Conservation (phyloP, 345 rosid genomes). For the Atalantia buxifolia region DNA sequence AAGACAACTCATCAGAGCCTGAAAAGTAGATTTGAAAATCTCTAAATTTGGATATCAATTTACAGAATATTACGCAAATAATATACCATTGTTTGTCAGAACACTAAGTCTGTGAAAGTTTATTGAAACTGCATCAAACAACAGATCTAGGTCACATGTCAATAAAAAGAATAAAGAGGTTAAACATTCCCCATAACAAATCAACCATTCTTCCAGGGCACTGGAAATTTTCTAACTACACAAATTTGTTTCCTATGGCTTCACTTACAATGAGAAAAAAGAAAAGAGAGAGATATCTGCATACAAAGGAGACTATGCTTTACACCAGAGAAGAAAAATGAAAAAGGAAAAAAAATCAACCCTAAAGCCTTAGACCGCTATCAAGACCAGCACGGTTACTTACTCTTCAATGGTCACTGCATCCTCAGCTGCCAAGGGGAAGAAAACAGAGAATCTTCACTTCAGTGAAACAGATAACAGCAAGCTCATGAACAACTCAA, state of each 20-base stretch:
- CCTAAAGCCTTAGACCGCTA: slow-evolving; percentile 21
- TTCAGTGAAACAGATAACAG: background rate
- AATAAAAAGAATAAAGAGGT: slow-evolving; percentile 8
- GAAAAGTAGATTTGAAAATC: background rate
- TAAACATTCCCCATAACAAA: background rate
- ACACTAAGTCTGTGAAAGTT: background rate
- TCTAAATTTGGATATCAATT: background rate
- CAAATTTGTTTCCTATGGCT: slow-evolving; percentile 24
- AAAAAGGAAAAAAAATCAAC: background rate
- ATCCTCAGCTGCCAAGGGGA: slow-evolving; percentile 35
- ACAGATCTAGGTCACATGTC: slow-evolving; percentile 14
- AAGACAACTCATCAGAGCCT: background rate
- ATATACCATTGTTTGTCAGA: background rate
- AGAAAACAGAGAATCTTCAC: slow-evolving; percentile 8
- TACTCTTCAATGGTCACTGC: slow-evolving; percentile 25
- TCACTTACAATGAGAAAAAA: slow-evolving; percentile 9
- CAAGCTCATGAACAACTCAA: background rate
- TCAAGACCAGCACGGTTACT: slow-evolving; percentile 12
- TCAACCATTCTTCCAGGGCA: slow-evolving; percentile 10
- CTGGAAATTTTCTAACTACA: slow-evolving; percentile 29
- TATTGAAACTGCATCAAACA: slow-evolving; percentile 7
- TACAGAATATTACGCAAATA: background rate
- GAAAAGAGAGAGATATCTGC: slow-evolving; percentile 19
- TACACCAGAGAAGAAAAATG: slow-evolving; percentile 9
- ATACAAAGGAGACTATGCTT: slow-evolving; percentile 25